phyloP scores from a whole-genome alignment of 2,329 filamentous ascomycete species.

The Alternaria sp. region DNA sequence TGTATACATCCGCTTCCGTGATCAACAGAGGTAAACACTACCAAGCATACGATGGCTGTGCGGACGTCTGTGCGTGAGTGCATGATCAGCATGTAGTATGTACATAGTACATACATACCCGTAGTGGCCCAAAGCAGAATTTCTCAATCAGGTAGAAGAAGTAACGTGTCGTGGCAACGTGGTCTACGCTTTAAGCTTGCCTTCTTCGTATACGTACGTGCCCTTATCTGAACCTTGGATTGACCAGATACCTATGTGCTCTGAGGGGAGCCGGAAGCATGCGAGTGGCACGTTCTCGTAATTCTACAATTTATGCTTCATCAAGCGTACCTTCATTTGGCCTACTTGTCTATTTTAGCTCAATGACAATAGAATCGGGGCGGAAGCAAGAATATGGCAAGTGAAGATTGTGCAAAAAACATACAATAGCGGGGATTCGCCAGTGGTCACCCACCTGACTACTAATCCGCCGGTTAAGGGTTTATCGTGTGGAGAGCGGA shows the following conservation, averaged over 20 bases:
- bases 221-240: not conserved
- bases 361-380: not conserved
- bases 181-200: not conserved
- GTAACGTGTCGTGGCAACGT: slow-evolving; percentile 1
- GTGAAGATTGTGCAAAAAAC: slow-evolving; percentile 5
- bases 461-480: slow-evolving; percentile 14
- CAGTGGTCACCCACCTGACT: slow-evolving; percentile 17
- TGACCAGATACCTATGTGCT: not conserved
- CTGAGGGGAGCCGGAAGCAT: slow-evolving; percentile 5
- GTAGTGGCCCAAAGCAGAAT: not conserved
- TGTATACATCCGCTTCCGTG: not conserved
- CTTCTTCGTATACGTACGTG: not conserved
- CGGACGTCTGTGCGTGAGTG: not conserved
- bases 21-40: not conserved
- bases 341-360: not conserved
- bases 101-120: not conserved
- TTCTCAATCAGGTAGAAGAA: not conserved
- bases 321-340: not conserved
- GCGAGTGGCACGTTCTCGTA: not conserved
- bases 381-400: not conserved
- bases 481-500: slow-evolving; percentile 19
- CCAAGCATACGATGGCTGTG: not conserved
- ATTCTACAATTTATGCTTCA: not conserved
- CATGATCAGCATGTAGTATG: not conserved
- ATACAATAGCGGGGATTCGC: slow-evolving; percentile 15